phyloP scores from a whole-genome alignment of 2,329 filamentous ascomycete species.

The Colletotrichum tofieldiae region DNA sequence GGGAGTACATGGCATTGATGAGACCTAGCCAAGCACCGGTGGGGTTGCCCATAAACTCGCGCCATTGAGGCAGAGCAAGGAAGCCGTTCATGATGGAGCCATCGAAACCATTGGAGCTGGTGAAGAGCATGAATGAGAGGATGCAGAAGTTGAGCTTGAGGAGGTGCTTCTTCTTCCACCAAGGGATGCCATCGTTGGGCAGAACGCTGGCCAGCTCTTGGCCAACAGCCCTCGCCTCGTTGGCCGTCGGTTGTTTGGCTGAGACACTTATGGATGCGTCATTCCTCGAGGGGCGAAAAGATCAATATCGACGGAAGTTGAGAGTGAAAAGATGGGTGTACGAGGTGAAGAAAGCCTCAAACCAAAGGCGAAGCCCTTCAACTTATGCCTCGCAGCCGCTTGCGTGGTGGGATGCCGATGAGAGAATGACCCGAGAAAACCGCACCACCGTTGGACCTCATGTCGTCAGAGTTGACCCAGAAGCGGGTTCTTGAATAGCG shows the following conservation, averaged over 20 bases:
- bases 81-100: slow-evolving; percentile 63
- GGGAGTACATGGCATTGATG: slow-evolving; percentile 57
- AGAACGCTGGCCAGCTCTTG: slow-evolving; percentile 50
- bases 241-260: slow-evolving; percentile 4
- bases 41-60: slow-evolving; percentile 58
- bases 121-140: slow-evolving; percentile 50
- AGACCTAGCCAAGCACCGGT: slow-evolving; percentile 54
- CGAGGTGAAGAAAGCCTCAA: not conserved
- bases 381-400: not conserved
- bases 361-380: not conserved
- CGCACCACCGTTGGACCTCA: not conserved
- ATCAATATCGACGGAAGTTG: not conserved
- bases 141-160: slow-evolving; percentile 60
- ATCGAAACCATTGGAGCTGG: slow-evolving; percentile 56
- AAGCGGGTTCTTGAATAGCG: not conserved
- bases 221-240: slow-evolving; percentile 30
- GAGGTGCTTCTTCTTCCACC: slow-evolving; percentile 61
- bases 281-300: not conserved
- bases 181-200: slow-evolving; percentile 57
- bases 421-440: not conserved
- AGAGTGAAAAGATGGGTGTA: not conserved
- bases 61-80: slow-evolving; percentile 59
- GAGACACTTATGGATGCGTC: not conserved
- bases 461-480: not conserved
- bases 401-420: not conserved